A percentile compares a stretch with the other conserved stretches of the same genome.
phyloP scores from a whole-genome alignment of 2,329 filamentous ascomycete genomes.

The Ceratocystis ficicola region DNA sequence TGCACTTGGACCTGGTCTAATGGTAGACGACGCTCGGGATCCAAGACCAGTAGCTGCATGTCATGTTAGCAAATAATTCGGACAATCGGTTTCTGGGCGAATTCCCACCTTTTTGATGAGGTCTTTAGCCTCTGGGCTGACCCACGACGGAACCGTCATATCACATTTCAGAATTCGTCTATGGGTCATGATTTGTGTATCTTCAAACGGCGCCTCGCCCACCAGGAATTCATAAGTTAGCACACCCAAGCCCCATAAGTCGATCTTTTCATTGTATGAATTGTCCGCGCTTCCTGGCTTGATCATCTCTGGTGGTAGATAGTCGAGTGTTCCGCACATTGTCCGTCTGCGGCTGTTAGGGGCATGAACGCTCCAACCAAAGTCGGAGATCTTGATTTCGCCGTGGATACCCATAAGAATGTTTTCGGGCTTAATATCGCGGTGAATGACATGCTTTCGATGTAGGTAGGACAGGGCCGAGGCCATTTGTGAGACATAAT shows the following conservation, averaged over 20 bases:
- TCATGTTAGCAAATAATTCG: conserved; percentile 7
- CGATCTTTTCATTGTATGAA: conserved; percentile 89
- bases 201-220: conserved; percentile 93
- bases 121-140: conserved; percentile 81
- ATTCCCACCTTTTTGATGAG: conserved; percentile 71
- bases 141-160: conserved; percentile 83
- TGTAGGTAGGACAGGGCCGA: conserved; percentile 80
- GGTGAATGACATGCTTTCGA: conserved; percentile 94
- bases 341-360: conserved; percentile 88
- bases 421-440: conserved; percentile 96
- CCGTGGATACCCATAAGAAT: conserved; percentile 92
- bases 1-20: conserved; percentile 80
- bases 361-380: conserved; percentile 96
- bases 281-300: conserved; percentile 68
- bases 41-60: conserved; percentile 66
- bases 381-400: conserved; percentile 97
- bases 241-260: conserved; percentile 90
- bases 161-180: conserved; percentile 77
- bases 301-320: conserved; percentile 96
- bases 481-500: conserved; percentile 86
- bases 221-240: conserved; percentile 93
- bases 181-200: conserved; percentile 89
- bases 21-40: conserved; percentile 84
- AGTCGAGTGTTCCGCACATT: conserved; percentile 95
- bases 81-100: background rate